phyloP scores from a whole-genome alignment of 2,329 filamentous ascomycete species.

The Arachnomyces sp. region DNA sequence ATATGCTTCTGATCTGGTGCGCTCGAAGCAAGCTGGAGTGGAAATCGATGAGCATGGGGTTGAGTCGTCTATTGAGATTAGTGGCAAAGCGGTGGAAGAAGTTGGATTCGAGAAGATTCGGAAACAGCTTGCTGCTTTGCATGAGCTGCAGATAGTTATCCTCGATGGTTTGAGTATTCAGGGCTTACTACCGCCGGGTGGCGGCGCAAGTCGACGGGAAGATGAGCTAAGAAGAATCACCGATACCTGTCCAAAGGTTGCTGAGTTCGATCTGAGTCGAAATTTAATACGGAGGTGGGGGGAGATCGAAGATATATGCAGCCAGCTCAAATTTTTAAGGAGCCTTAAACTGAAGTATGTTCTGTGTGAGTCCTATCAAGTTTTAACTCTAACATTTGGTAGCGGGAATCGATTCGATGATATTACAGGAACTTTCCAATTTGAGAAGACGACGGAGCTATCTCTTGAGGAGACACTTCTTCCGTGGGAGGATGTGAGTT shows the following conservation, averaged over 20 bases:
- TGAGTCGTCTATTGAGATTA: slow-evolving; percentile 56
- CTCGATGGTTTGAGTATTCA: slow-evolving; percentile 65
- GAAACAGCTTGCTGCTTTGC: slow-evolving; percentile 64
- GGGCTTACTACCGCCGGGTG: slow-evolving; percentile 24
- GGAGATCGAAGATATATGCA: slow-evolving; percentile 63
- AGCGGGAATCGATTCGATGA: slow-evolving; percentile 64
- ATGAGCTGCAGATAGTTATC: slow-evolving; percentile 71
- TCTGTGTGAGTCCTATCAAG: slow-evolving; percentile 1
- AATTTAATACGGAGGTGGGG: slow-evolving; percentile 66
- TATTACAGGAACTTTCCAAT: slow-evolving; percentile 31
- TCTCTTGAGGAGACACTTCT: slow-evolving; percentile 60
- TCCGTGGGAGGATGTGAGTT: slow-evolving; percentile 56
- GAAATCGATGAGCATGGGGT: slow-evolving; percentile 1
- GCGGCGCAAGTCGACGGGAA: slow-evolving; percentile 15
- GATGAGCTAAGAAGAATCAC: slow-evolving; percentile 43
- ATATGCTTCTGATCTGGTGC: slow-evolving; percentile 58
- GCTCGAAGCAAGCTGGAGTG: slow-evolving; percentile 6
- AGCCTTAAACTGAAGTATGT: slow-evolving; percentile 64
- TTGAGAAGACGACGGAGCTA: slow-evolving; percentile 51
- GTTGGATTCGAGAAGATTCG: slow-evolving; percentile 92
- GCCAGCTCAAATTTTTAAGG: slow-evolving; percentile 56
- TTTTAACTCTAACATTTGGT: slow-evolving; percentile 11
- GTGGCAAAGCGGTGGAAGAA: slow-evolving; percentile 81
- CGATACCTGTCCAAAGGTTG: slow-evolving; percentile 48
- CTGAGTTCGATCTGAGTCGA: slow-evolving; percentile 74